Evolutionary conservation across 176 grass and related monocot species (phyloP), one percentile per base, ranked within the genome.

Genomic region (Aegilops sharonensis): DNA sequence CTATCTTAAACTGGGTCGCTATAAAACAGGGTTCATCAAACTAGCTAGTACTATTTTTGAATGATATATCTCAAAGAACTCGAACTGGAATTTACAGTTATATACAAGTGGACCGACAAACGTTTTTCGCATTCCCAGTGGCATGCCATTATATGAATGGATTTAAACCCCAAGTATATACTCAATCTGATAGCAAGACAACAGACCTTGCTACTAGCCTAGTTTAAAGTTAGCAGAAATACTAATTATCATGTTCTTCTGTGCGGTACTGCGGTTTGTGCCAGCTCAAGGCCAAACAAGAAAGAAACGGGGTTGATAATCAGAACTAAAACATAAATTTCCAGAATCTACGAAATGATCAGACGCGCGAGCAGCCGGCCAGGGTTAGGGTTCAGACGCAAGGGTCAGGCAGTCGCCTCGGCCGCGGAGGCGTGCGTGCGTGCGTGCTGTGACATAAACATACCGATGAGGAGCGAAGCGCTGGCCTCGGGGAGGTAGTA

Each of bases 401-500:
- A 69, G 39, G 35, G 29, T 77, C 27, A n/a, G 11, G 65, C 72
- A 5, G 61, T 11, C 15, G 13, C 42, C 12, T 75, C 34, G 24
- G 68, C 20, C 9, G 11, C 30, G 25, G 25, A 61, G 37, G 63
- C 27, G 27, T 27, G 27, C 29, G 34, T 59, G 56, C 56, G 56
- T 59, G 20, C 50, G 52, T 56, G 17, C 8, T 68, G 54, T 15
- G 5, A 10, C 78, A 70, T 13, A 4, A 18, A 84, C 65, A 24
- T 90, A 99, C 94, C 97, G 68, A 99, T 99, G 70, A 99, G 92
- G 76, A 99, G 97, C 25, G 97, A 99, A 32, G 94, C 97, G 54
- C 97, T 99, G 85, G 97, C 97, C 86, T 99, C 97, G 8, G 97
- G 97, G 79, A 99, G 86, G 89, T 99, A 96, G 97, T 99, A 99